Evolutionary conservation across 2,329 filamentous ascomycete genomes (phyloP).

Genomic region (Colletotrichum truncatum): DNA sequence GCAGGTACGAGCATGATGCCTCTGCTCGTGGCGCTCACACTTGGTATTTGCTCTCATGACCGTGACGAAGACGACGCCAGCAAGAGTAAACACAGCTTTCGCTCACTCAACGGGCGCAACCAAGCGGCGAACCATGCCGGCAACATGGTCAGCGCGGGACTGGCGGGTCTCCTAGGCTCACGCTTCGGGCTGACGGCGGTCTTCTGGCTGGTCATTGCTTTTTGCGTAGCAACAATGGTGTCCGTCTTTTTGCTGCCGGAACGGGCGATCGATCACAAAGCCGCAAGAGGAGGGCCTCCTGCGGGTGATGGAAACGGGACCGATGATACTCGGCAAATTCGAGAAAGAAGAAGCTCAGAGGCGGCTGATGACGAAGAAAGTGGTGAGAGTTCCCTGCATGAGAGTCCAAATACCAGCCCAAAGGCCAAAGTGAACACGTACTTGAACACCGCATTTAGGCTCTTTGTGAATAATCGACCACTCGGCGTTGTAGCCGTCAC

Average conservation of each 20-base stretch:
- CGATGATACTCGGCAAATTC: background rate
- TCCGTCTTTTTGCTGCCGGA: constrained; percentile 9
- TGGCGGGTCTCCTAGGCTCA: background rate
- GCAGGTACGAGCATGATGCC: constrained; percentile 18
- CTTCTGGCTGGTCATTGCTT: constrained; percentile 21
- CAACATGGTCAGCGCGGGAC: constrained; percentile 22
- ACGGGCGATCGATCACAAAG: constrained; percentile 4
- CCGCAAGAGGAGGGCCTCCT: background rate
- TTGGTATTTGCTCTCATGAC: constrained; percentile 11
- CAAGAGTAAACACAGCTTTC: constrained; percentile 14
- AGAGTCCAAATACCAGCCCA: background rate
- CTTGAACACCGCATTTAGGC: background rate
- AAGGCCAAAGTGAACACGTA: background rate
- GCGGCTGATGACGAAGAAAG: background rate
- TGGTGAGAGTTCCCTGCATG: background rate
- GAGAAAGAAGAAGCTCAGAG: background rate
- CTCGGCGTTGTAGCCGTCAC: constrained; percentile 2
- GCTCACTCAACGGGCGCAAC: constrained; percentile 7
- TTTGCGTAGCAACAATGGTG: background rate
- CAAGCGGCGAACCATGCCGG: constrained; percentile 20
- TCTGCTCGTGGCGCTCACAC: constrained; percentile 13
- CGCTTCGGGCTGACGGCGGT: constrained; percentile 12
- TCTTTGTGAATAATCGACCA: background rate
- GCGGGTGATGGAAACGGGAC: background rate
- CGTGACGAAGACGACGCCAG: background rate